A percentile compares a stretch with the other conserved stretches of the same genome.
These are phyloP conservation scores for Lepidium aucheri DNA, from an alignment of 345 rosid genomes.

Conservation along the genomic window DNA sequence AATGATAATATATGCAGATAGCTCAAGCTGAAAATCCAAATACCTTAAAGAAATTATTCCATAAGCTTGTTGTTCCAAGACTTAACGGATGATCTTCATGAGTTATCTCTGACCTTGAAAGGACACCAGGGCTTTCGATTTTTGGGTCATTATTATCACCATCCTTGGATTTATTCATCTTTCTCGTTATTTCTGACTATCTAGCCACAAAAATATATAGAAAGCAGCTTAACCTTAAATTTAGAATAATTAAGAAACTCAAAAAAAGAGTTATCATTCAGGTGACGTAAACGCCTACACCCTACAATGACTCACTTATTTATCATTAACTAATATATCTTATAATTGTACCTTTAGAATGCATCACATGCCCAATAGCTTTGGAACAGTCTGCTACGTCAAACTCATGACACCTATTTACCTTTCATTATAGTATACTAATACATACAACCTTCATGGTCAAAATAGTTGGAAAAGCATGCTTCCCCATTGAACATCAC, in stretches of 20 bases:
- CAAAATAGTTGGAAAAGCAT: not conserved
- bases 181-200: conserved; percentile 91
- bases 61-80: conserved; percentile 82
- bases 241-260: conserved; percentile 1
- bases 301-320: not conserved
- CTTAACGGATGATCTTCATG: conserved; percentile 96
- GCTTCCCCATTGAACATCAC: not conserved
- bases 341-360: not conserved
- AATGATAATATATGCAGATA: not conserved
- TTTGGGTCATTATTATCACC: conserved; percentile 37
- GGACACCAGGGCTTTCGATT: conserved; percentile 47
- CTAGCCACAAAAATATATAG: conserved; percentile 75
- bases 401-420: not conserved
- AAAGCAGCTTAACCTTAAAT: conserved; percentile 21
- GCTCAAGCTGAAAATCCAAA: not conserved
- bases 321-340: not conserved
- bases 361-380: not conserved
- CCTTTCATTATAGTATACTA: not conserved
- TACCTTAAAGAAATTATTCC: conserved; percentile 98
- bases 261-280: not conserved
- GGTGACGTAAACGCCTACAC: not conserved
- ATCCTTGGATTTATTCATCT: conserved; percentile 50
- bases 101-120: conserved; percentile 68
- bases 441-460: not conserved
- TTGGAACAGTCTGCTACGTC: not conserved